Percentiles rank a stretch among this genome's conserved stretches.
These are phyloP conservation scores for Fusarium palustre DNA, from an alignment of 2,329 filamentous ascomycete genomes.

Conservation along the genomic window DNA sequence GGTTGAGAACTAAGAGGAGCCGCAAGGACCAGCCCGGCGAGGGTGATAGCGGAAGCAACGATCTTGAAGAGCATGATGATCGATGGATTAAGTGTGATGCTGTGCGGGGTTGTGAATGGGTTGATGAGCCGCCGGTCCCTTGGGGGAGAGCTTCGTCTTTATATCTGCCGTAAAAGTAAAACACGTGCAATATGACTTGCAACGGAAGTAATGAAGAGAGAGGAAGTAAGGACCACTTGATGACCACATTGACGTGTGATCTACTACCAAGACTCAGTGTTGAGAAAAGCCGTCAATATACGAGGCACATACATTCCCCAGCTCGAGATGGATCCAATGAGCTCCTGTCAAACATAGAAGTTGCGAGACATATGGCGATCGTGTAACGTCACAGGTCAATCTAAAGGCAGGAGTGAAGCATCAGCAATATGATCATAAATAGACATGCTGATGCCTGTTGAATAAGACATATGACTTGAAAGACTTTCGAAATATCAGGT, in stretches of 20 bases:
- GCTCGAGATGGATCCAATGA: background rate
- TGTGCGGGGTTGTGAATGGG: background rate
- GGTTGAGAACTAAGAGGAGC: background rate
- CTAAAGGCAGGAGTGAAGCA: background rate
- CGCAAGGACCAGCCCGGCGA: slow-evolving; percentile 24
- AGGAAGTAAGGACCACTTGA: background rate
- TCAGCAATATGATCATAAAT: background rate
- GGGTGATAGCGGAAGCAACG: slow-evolving; percentile 13
- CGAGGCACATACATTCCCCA: slow-evolving; percentile 20
- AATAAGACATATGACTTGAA: background rate
- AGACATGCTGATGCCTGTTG: background rate
- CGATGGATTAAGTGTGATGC: background rate
- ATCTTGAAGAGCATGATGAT: slow-evolving; percentile 27
- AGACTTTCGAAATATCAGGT: background rate
- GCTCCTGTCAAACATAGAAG: background rate
- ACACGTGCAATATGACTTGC: background rate
- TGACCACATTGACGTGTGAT: background rate
- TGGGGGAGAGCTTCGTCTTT: background rate
- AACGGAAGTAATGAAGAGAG: background rate
- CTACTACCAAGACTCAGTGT: background rate
- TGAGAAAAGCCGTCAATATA: background rate
- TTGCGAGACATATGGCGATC: background rate
- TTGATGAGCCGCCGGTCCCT: background rate
- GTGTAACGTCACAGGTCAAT: background rate
- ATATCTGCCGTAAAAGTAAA: background rate